Evolutionary conservation across 164 flowering plant genomes (phyloP).

Genomic region (Taxillus chinensis): DNA sequence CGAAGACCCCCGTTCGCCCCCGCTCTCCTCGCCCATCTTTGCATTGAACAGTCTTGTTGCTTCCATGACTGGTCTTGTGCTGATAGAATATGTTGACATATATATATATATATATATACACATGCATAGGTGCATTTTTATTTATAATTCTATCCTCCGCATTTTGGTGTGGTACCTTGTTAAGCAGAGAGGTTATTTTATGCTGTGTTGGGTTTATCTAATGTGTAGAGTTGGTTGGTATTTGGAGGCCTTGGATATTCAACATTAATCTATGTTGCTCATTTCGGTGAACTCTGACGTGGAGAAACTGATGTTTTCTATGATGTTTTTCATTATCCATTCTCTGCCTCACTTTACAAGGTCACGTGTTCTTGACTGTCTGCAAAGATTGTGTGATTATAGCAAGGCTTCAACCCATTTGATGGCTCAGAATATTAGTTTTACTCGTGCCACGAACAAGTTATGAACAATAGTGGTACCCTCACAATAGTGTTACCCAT

Average conservation of each 20-base stretch:
- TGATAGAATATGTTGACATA: constrained; percentile 7
- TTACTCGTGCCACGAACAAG: too few species aligned
- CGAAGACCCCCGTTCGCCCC: constrained; percentile 95
- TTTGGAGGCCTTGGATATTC: constrained; percentile 15
- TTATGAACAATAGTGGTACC: too few species aligned
- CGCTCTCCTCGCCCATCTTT: constrained; percentile 49
- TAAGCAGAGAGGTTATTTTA: constrained; percentile 6
- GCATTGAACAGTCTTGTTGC: constrained; percentile 20
- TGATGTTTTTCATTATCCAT: background rate
- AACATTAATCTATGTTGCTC: background rate
- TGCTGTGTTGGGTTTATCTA: background rate
- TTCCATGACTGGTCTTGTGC: constrained; percentile 10
- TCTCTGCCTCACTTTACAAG: background rate
- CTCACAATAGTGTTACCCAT: too few species aligned
- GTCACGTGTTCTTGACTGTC: too few species aligned
- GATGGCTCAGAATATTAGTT: too few species aligned
- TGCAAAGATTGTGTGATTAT: too few species aligned
- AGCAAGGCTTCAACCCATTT: too few species aligned
- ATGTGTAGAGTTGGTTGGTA: constrained; percentile 20
- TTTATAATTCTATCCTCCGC: constrained; percentile 11
- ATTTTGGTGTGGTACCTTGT: constrained; percentile 17
- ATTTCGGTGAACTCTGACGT: background rate
- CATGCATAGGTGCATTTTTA: constrained; percentile 24
- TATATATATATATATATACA: constrained; percentile 16
- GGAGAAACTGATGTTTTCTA: background rate